Percentiles rank a stretch among this genome's conserved stretches.
Evolutionary conservation across 768 basidiomycete species (phyloP).

Genomic region (Boletus subcaerulescens): DNA sequence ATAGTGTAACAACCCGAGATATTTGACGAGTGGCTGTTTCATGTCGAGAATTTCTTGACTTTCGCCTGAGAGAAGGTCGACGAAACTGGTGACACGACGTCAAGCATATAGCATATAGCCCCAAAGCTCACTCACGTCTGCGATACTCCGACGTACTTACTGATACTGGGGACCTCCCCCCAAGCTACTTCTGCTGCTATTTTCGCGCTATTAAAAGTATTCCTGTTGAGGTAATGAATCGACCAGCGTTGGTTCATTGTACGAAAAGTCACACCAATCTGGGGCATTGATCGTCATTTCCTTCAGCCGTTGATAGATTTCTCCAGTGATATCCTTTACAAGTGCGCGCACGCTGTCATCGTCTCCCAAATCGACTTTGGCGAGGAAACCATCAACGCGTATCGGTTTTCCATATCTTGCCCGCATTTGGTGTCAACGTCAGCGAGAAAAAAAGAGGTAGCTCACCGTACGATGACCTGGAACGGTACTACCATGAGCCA

Average conservation of each 20-base stretch:
- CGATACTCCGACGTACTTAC: slow-evolving; percentile 50
- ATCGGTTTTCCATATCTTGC: slow-evolving; percentile 11
- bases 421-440: neutral
- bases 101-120: neutral
- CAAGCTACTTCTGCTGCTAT: slow-evolving; percentile 57
- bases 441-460: neutral
- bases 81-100: slow-evolving; percentile 12
- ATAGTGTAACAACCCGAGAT: slow-evolving; percentile 52
- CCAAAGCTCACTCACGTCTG: slow-evolving; percentile 47
- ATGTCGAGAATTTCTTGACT: slow-evolving; percentile 23
- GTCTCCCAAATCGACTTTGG: neutral
- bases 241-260: slow-evolving; percentile 1
- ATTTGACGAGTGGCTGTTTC: slow-evolving; percentile 50
- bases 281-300: slow-evolving; percentile 54
- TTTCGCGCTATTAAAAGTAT: slow-evolving; percentile 55
- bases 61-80: slow-evolving; percentile 17
- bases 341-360: slow-evolving; percentile 45
- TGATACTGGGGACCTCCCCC: slow-evolving; percentile 46
- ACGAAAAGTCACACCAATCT: slow-evolving; percentile 51
- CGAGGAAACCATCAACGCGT: slow-evolving; percentile 2
- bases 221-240: slow-evolving; percentile 38
- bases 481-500: neutral
- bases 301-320: slow-evolving; percentile 46
- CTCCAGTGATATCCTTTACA: slow-evolving; percentile 55
- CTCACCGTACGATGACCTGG: slow-evolving; percentile 9